Evolutionary conservation across 2,329 filamentous ascomycete species (phyloP).

Genomic region (Penicillium sp.): DNA sequence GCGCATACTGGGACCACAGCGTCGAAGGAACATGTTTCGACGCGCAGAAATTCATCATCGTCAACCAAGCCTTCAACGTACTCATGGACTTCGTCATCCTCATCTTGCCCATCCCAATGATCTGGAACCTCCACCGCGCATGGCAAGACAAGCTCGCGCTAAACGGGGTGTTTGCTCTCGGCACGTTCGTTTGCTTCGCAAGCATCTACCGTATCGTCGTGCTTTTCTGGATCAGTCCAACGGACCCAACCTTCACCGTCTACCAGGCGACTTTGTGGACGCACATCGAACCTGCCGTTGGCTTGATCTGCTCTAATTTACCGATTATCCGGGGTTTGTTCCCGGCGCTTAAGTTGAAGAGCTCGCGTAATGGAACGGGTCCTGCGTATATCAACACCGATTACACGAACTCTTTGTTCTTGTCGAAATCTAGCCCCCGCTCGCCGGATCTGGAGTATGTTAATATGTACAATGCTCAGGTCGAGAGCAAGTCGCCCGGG

Average conservation of each 20-base stretch:
- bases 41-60: constrained; percentile 31
- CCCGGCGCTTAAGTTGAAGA: constrained; percentile 27
- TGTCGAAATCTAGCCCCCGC: constrained; percentile 26
- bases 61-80: constrained; percentile 37
- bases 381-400: constrained; percentile 32
- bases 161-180: constrained; percentile 35
- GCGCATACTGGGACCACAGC: constrained; percentile 33
- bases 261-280: constrained; percentile 39
- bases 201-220: constrained; percentile 40
- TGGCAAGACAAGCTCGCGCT: constrained; percentile 40
- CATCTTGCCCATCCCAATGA: constrained; percentile 34
- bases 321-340: constrained; percentile 39
- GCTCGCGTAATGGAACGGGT: constrained; percentile 20
- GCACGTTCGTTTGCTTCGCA: constrained; percentile 38
- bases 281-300: constrained; percentile 37
- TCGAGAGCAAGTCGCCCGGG: constrained; percentile 12
- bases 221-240: constrained; percentile 32
- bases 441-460: constrained; percentile 29
- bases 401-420: constrained; percentile 23
- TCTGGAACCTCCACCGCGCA: constrained; percentile 34
- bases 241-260: constrained; percentile 36
- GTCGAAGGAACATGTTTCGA: constrained; percentile 31
- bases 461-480: constrained; percentile 28
- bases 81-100: constrained; percentile 37
- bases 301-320: constrained; percentile 37